These are phyloP conservation scores for Aegle marmelos DNA, from an alignment of 345 rosid species.

Conservation along the genomic window DNA sequence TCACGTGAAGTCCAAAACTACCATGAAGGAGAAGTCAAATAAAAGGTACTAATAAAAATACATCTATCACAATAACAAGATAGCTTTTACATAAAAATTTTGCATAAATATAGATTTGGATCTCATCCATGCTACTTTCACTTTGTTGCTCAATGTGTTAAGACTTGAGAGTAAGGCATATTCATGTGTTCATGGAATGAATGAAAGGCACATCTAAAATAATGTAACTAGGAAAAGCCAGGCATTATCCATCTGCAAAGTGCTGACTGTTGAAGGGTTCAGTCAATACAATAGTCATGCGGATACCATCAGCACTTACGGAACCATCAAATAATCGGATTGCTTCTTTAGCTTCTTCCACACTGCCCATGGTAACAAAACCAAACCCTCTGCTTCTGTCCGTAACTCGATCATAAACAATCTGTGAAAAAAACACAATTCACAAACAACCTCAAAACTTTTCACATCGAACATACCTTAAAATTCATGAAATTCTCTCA, in stretches of 20 bases:
- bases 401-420: conserved; percentile 73
- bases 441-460: neutral
- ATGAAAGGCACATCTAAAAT: neutral
- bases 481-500: too few species aligned
- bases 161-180: neutral
- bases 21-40: neutral
- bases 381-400: conserved; percentile 98
- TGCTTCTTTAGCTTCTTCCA: conserved; percentile 82
- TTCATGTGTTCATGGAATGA: neutral
- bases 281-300: neutral
- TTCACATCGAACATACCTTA: neutral
- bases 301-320: conserved; percentile 39
- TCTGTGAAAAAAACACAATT: conserved; percentile 30
- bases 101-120: neutral
- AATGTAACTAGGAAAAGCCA: neutral
- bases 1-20: neutral
- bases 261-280: neutral
- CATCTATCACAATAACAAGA: neutral
- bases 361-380: conserved; percentile 72
- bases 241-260: neutral
- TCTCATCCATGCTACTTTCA: neutral
- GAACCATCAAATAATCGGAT: conserved; percentile 76
- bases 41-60: neutral
- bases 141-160: neutral
- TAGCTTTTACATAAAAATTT: neutral